Evolutionary conservation across 352 stramenopile genomes (phyloP).

Genomic region (Globisporangium viniferum): DNA sequence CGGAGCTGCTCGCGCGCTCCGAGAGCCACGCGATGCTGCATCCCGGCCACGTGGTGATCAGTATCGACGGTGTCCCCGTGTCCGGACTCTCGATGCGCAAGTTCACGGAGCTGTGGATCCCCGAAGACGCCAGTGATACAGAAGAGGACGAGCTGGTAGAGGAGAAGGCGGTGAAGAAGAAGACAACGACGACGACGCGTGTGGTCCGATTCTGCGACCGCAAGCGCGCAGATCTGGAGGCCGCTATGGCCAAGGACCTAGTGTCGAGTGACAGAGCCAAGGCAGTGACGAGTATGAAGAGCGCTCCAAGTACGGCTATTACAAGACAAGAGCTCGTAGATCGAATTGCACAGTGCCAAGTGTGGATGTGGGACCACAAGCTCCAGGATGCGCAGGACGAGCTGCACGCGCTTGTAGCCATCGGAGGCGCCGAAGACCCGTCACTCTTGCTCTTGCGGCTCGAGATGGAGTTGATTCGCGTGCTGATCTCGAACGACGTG

Average conservation of each 20-base stretch:
- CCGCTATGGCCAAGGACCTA: conserved; percentile 30
- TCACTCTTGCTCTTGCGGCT: conserved; percentile 22
- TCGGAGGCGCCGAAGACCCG: conserved; percentile 19
- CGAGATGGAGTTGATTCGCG: conserved; percentile 33
- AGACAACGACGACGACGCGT: background rate
- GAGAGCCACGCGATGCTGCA: conserved; percentile 22
- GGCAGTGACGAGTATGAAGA: background rate
- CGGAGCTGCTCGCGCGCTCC: conserved; percentile 14
- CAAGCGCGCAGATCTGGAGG: conserved; percentile 32
- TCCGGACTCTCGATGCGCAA: conserved; percentile 24
- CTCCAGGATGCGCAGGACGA: conserved; percentile 18
- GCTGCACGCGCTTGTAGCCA: conserved; percentile 11
- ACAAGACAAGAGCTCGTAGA: conserved; percentile 9
- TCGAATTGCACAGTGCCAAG: conserved; percentile 19
- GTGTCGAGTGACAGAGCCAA: background rate
- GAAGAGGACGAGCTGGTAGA: background rate
- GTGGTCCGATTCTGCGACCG: conserved; percentile 28
- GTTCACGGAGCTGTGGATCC: conserved; percentile 33
- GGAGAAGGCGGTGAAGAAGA: background rate
- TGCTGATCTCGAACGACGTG: conserved; percentile 37
- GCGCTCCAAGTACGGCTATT: background rate
- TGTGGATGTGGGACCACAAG: conserved; percentile 30
- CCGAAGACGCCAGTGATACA: background rate
- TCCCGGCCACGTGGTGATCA: conserved; percentile 30
- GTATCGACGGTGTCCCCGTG: conserved; percentile 23